phyloP scores from a whole-genome alignment of 2,329 filamentous ascomycete genomes.

The Fusarium domesticum region DNA sequence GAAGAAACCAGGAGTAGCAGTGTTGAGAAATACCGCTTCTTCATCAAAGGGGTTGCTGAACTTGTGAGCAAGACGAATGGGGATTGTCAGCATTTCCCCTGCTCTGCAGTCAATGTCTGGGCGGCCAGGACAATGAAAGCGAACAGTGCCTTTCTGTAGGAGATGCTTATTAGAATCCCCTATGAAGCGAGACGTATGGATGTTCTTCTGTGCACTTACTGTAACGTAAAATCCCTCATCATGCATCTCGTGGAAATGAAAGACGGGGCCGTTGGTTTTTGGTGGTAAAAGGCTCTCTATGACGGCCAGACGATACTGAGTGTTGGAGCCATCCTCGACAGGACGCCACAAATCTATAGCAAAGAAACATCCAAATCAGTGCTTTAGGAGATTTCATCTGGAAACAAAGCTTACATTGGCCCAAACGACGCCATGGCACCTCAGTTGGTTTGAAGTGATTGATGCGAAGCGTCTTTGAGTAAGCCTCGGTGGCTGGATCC shows the following conservation, averaged over 20 bases:
- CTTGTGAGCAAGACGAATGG: slow-evolving; percentile 23
- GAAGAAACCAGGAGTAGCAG: slow-evolving; percentile 21
- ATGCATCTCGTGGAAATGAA: slow-evolving; percentile 25
- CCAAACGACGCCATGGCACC: slow-evolving; percentile 22
- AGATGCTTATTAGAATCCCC: too few species aligned
- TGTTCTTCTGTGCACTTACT: too few species aligned
- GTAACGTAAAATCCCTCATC: slow-evolving; percentile 23
- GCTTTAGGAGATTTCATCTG: not conserved
- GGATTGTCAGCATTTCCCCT: slow-evolving; percentile 21
- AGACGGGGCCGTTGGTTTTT: slow-evolving; percentile 17
- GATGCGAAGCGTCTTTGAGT: slow-evolving; percentile 17
- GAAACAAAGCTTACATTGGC: slow-evolving; percentile 14
- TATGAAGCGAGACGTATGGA: too few species aligned
- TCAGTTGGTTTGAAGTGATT: slow-evolving; percentile 22
- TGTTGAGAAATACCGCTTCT: slow-evolving; percentile 25
- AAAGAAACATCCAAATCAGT: not conserved
- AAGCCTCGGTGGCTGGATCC: slow-evolving; percentile 17
- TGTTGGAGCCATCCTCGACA: slow-evolving; percentile 21
- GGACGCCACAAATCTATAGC: slow-evolving; percentile 18
- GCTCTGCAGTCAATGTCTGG: slow-evolving; percentile 21
- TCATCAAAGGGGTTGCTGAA: slow-evolving; percentile 27
- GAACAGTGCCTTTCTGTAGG: slow-evolving; percentile 20
- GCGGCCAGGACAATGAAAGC: slow-evolving; percentile 20
- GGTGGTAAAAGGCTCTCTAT: slow-evolving; percentile 21
- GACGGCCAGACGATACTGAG: slow-evolving; percentile 18